phyloP scores from a whole-genome alignment of 176 grass and related monocot species.

The Chrysopogon serrulatus region DNA sequence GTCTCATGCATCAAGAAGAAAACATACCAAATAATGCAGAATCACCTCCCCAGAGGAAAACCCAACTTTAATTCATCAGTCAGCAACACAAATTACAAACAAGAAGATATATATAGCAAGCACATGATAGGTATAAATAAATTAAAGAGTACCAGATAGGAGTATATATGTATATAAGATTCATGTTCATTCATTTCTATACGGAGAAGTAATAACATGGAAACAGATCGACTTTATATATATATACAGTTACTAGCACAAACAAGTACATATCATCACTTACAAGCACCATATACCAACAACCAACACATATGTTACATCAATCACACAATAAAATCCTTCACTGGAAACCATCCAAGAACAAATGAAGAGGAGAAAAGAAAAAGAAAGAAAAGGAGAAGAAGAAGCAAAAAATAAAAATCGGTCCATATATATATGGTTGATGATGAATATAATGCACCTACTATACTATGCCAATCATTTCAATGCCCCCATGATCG shows the following conservation, averaged over 20 bases:
- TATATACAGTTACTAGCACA: neutral
- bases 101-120: neutral
- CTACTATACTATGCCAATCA: neutral
- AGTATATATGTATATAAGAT: neutral
- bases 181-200: conserved; percentile 11
- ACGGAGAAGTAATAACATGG: neutral
- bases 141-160: neutral
- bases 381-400: no score
- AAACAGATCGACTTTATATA: neutral
- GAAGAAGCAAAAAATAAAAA: no score
- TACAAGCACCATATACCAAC: neutral
- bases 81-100: no score
- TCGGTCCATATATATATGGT: neutral
- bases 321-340: neutral
- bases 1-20: no score
- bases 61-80: no score
- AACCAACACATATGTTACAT: conserved; percentile 9
- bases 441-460: conserved; percentile 18
- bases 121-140: neutral
- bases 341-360: neutral
- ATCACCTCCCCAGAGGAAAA: no score
- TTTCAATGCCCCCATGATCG: neutral
- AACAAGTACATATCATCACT: neutral
- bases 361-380: neutral
- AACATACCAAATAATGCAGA: no score